Evolutionary conservation across 768 basidiomycete species (phyloP), one percentile per base, ranked within the genome.

Genomic region (Brasilioporus rufonigricans): DNA sequence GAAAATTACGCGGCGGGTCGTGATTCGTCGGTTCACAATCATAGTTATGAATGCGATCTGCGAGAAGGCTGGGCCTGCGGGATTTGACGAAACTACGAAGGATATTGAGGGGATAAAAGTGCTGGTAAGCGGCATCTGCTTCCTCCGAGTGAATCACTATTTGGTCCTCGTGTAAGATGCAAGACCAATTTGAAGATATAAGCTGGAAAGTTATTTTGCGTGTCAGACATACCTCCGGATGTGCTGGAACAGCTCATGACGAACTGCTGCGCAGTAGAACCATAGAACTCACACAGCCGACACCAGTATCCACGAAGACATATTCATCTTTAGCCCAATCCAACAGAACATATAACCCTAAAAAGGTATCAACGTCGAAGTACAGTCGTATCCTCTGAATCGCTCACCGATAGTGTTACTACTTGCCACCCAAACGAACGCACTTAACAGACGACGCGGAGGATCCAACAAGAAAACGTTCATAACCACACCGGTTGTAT

Each of bases 121-220:
- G 79, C 65, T 89, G 87, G 53, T 72, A 81, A 0, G 85, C 86
- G 5, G 76, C 76, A 9, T 83, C 81, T 49, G 78, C 79, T 66
- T 87, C 86, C 70, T 89, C 87, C 35, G 81, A 85, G 61, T 89
- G 87, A 35, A 89, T 85, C 33, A 88, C 85, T 54, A 89, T 85
- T 57, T 86, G 79, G 46, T 74, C 71, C 58, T 88, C 78, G 62
- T 79, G 81, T 11, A 88, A 68, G 44, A 88, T 88, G 61, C 87
- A 89, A 23, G 86, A 87, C 87, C 87, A 89, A 54, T 88, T 89
- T 11, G 86, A 84, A 19, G 84, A 85, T 65, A 77, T 74, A 13
- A 80, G 76, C 87, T 88, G 56, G 21, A 51, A 54, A 48, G 11
- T 35, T 9, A 7, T 12, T 41, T 53, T 21, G 38, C 38, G 13